Evolutionary conservation across 768 basidiomycete species (phyloP), one percentile per base, ranked within the genome.

Genomic region (Dictyophora rubrovolvata): DNA sequence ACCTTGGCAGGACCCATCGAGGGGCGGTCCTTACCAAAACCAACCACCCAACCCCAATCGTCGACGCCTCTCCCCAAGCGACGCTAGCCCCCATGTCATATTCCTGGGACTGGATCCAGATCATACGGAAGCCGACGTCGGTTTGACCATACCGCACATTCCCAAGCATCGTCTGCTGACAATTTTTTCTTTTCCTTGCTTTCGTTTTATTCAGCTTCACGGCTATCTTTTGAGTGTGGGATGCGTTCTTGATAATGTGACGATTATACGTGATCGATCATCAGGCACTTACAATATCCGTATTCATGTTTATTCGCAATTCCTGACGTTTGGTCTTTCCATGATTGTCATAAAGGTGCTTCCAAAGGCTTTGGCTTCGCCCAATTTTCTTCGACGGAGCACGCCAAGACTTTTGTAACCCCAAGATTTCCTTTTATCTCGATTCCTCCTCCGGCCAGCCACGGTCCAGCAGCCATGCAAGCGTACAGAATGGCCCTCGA

Each of bases 361-460:
- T 94, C 94, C 57, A 95, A 95, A 74, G 89, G 91, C 68, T 97
- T 97, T 69, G 96, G 93, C 60, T 99, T 99, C 72, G 94, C 92
- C 66, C 89, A 93, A 73, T 99, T 99, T 71, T 74, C 86, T 48
- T 85, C 78, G 64, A 77, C 87, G 59, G 89, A 90, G 65, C 89
- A 90, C 60, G 94, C 96, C 18, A 84, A 87, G 56, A 84, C 87
- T 12, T 98, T 97, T 69, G 86, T 99, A 69, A 86, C 91, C 63
- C 87, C 90, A 42, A 79, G 86, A 53, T 96, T 88, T 69, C 95
- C 93, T 1, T 92, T 92, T 71, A 82, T 97, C 23, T 84, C 89
- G 74, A 84, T 97, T 61, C 91, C 92, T n/a, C 90, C 92, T 12
- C 85, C 89, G 16, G 89, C 89, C 53, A 89, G 89, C 0, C 88